These are phyloP conservation scores for Mycena alexandri DNA, from an alignment of 768 basidiomycete species.

Conservation along the genomic window DNA sequence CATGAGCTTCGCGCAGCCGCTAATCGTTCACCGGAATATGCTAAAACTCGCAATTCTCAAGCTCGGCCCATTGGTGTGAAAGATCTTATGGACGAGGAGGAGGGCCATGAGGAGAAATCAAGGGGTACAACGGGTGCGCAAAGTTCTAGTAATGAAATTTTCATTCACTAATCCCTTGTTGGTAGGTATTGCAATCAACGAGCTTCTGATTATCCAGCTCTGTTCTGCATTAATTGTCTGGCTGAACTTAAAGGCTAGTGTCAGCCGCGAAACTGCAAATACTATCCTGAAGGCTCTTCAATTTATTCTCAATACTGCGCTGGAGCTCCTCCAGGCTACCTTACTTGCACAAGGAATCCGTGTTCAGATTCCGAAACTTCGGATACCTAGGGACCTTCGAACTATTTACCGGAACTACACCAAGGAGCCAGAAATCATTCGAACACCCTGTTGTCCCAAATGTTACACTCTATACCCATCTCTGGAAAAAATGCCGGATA, in stretches of 20 bases:
- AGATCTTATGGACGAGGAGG: conserved; percentile 3
- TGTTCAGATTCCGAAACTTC: conserved; percentile 19
- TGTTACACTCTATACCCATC: too few relatives aligned
- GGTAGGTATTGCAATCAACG: conserved; percentile 10
- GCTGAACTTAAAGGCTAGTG: conserved; percentile 29
- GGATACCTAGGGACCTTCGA: conserved; percentile 31
- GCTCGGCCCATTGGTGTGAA: too few relatives aligned
- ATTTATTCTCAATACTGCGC: conserved; percentile 21
- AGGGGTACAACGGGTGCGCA: conserved; percentile 12
- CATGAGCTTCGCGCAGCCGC: too few relatives aligned
- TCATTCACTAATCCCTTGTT: not conserved
- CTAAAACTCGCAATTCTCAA: too few relatives aligned
- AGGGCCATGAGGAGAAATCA: not conserved
- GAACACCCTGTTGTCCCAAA: too few relatives aligned
- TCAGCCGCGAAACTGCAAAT: conserved; percentile 29
- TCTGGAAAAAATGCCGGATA: too few relatives aligned
- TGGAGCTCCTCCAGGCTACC: conserved; percentile 19
- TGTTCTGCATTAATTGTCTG: conserved; percentile 32
- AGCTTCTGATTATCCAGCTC: conserved; percentile 18
- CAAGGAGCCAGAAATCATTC: too few relatives aligned
- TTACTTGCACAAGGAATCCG: conserved; percentile 24
- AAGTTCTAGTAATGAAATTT: not conserved
- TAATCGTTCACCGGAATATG: too few relatives aligned
- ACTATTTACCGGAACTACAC: conserved; percentile 17
- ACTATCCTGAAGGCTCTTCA: conserved; percentile 29